Evolutionary conservation across 495 filamentous ascomycete genomes (phyloP).

Genomic region (Neurospora tetrasperma): DNA sequence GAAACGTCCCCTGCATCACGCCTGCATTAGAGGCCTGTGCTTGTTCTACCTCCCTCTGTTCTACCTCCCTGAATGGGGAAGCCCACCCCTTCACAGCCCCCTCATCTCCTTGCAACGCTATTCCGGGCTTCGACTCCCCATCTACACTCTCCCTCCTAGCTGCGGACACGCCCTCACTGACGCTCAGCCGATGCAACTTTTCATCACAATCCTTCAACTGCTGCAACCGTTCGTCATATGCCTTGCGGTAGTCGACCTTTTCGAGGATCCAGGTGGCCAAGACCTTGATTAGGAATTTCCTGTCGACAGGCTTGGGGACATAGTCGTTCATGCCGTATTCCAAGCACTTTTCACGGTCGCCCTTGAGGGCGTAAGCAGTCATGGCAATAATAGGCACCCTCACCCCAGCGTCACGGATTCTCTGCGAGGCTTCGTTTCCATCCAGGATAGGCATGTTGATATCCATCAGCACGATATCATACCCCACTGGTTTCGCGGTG

Average conservation of each 20-base stretch:
- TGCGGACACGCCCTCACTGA: neutral
- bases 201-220: neutral
- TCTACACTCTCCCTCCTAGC: neutral
- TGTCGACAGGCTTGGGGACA: constrained; percentile 50
- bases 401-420: constrained; percentile 28
- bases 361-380: constrained; percentile 54
- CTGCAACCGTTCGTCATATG: neutral
- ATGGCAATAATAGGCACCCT: constrained; percentile 52
- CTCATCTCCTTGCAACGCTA: neutral
- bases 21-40: neutral
- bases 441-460: constrained; percentile 43
- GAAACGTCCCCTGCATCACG: neutral
- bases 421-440: constrained; percentile 29
- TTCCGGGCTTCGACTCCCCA: neutral
- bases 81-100: neutral
- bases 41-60: neutral
- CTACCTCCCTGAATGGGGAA: neutral
- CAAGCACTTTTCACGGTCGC: constrained; percentile 47
- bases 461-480: constrained; percentile 47
- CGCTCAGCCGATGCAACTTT: neutral
- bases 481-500: constrained; percentile 38
- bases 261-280: constrained; percentile 36
- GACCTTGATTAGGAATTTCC: constrained; percentile 25
- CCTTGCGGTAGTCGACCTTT: constrained; percentile 5
- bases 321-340: constrained; percentile 55